Evolutionary conservation across 73 alveolate species (phyloP).

Genomic region (Paraurostyla sp.): DNA sequence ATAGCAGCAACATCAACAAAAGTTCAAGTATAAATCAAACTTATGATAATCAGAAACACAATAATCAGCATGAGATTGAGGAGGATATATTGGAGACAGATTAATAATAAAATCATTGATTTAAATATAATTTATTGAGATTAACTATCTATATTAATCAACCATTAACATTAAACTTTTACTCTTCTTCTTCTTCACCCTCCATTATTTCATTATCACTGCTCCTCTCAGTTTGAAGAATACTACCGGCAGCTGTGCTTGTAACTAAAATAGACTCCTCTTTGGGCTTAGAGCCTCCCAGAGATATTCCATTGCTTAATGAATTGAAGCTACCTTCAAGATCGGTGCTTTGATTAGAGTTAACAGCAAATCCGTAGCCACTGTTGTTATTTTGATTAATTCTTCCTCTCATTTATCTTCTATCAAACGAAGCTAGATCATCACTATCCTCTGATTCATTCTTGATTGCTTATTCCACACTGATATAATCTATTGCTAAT

Average conservation of each 20-base stretch:
- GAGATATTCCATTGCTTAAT: neutral
- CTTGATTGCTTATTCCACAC: neutral
- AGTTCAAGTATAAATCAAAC: neutral
- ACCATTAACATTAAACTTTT: neutral
- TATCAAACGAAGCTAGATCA: constrained; percentile 8
- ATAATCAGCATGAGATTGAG: too few relatives aligned
- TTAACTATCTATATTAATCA: neutral
- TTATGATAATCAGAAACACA: neutral
- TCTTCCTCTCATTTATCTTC: neutral
- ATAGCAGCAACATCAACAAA: neutral
- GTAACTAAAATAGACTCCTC: neutral
- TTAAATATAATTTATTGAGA: too few relatives aligned
- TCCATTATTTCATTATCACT: neutral
- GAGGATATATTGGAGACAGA: too few relatives aligned
- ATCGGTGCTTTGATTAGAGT: neutral
- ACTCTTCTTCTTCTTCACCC: neutral
- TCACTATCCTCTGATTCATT: neutral
- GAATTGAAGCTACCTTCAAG: neutral
- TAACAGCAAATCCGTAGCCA: too few relatives aligned
- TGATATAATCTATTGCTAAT: neutral
- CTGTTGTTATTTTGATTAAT: neutral
- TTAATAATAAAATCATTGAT: too few relatives aligned
- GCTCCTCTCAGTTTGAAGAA: neutral
- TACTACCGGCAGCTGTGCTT: neutral
- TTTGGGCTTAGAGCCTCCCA: neutral